Evolutionary conservation across 495 filamentous ascomycete genomes (phyloP).

Genomic region (Tuber indicum): DNA sequence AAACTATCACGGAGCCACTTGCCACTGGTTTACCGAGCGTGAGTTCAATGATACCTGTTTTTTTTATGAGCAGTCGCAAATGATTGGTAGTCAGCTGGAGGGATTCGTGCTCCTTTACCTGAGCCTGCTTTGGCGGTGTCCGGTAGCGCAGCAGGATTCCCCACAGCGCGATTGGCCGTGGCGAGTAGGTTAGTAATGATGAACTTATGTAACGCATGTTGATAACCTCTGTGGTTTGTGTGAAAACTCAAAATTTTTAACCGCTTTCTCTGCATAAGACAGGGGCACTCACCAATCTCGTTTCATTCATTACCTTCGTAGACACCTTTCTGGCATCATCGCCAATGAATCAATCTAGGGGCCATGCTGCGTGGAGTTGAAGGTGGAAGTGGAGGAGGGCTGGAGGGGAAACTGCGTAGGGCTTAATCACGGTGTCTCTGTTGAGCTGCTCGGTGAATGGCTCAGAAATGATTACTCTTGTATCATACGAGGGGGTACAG

Average conservation of each 20-base stretch:
- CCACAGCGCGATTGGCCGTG: neutral
- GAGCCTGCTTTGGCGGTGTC: neutral
- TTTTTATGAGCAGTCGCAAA: slow-evolving; percentile 33
- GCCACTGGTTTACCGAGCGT: slow-evolving; percentile 15
- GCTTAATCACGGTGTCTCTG: neutral
- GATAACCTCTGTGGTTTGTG: neutral
- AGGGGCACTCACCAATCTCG: neutral
- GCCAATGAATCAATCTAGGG: neutral
- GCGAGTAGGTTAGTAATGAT: neutral
- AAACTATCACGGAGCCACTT: slow-evolving; percentile 19
- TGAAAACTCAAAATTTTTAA: neutral
- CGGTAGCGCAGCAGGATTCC: neutral
- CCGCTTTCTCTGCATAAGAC: neutral
- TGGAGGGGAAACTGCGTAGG: neutral
- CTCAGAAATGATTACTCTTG: neutral
- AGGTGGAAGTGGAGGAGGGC: neutral
- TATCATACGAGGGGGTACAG: neutral
- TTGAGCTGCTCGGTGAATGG: neutral
- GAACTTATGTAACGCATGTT: neutral
- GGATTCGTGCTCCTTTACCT: neutral
- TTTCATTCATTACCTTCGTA: neutral
- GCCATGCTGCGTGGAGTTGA: neutral
- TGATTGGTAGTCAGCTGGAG: slow-evolving; percentile 30
- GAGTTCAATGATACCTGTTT: neutral
- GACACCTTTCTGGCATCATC: neutral